These are phyloP conservation scores for Trametes gibbosa DNA, from an alignment of 768 basidiomycete species.

Conservation along the genomic window DNA sequence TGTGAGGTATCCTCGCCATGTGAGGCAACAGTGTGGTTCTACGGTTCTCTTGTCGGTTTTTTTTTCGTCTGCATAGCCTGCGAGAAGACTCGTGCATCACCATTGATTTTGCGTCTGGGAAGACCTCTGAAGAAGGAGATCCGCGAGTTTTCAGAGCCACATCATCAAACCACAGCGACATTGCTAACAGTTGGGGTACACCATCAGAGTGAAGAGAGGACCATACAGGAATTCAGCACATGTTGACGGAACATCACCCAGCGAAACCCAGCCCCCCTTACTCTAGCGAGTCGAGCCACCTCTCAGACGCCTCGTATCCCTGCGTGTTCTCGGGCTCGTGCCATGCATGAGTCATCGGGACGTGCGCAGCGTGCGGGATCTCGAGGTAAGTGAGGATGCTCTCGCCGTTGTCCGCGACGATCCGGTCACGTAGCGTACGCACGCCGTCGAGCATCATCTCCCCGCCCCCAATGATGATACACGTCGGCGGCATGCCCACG, in stretches of 20 bases:
- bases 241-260: neutral
- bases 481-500: constrained; percentile 27
- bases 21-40: too few relatives aligned
- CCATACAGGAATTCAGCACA: neutral
- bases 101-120: too few relatives aligned
- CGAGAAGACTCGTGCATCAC: too few relatives aligned
- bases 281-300: neutral
- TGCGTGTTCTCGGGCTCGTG: constrained; percentile 8
- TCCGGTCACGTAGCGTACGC: constrained; percentile 23
- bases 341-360: neutral
- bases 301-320: neutral
- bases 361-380: constrained; percentile 1
- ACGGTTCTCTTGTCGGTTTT: too few relatives aligned
- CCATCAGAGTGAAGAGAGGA: neutral
- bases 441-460: constrained; percentile 31
- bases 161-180: neutral
- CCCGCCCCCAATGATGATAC: constrained; percentile 28
- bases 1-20: too few relatives aligned
- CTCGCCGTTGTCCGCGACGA: constrained; percentile 27
- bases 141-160: neutral
- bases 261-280: neutral
- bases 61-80: too few relatives aligned
- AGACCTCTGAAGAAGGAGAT: too few relatives aligned
- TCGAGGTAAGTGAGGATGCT: neutral
- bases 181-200: neutral